Percentiles rank a stretch among this genome's conserved stretches.
Evolutionary conservation across 2,329 filamentous ascomycete species (phyloP).

Genomic region (Exophiala mesophila): DNA sequence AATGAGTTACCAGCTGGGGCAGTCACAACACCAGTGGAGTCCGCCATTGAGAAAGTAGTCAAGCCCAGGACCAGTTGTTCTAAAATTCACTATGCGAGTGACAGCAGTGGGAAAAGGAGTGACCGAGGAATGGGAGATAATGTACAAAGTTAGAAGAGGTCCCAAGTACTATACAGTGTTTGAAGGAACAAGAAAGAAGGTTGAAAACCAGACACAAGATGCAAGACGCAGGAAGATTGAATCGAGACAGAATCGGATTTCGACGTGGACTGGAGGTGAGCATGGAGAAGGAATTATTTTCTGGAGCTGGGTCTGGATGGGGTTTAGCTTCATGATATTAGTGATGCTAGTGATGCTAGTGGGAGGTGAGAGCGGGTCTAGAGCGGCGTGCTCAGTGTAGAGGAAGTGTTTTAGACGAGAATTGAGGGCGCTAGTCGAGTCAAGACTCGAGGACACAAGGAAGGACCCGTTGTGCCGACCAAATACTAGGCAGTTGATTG

Average conservation of each 20-base stretch:
- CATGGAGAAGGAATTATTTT: conserved; percentile 6
- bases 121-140: conserved; percentile 17
- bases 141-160: conserved; percentile 19
- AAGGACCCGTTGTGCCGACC: background rate
- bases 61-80: no score
- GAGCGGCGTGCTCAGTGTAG: no score
- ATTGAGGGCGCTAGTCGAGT: background rate
- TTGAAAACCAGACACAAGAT: conserved; percentile 1
- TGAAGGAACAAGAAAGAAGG: background rate
- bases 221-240: background rate
- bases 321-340: background rate
- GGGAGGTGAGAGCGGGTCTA: no score
- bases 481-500: background rate
- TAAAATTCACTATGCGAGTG: no score
- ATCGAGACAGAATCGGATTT: background rate
- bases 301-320: background rate
- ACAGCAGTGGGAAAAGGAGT: conserved; percentile 20
- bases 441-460: background rate
- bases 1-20: no score
- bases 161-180: conserved; percentile 10
- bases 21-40: conserved; percentile 27
- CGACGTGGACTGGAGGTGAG: background rate
- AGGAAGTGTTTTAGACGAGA: background rate
- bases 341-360: background rate
- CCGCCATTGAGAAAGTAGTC: conserved; percentile 21